phyloP scores from a whole-genome alignment of 768 basidiomycete species.

The Russula sp. region DNA sequence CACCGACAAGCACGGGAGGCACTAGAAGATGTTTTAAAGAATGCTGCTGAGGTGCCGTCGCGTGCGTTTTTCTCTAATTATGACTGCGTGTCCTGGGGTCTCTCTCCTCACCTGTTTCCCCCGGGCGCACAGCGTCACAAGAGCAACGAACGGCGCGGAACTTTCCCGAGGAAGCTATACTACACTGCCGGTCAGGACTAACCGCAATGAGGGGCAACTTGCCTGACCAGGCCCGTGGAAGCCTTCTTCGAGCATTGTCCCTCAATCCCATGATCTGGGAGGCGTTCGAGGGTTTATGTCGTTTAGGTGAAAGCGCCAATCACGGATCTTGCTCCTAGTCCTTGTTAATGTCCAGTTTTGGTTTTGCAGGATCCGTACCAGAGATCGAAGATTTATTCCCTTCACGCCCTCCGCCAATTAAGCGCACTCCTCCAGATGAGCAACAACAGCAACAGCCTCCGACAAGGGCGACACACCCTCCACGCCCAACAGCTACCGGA shows the following conservation, averaged over 20 bases:
- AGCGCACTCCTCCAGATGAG: conserved; percentile 54
- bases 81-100: conserved; percentile 17
- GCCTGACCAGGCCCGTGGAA: conserved; percentile 63
- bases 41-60: conserved; percentile 51
- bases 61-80: conserved; percentile 44
- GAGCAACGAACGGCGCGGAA: conserved; percentile 51
- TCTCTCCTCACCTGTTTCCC: conserved; percentile 18
- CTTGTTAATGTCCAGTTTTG: conserved; percentile 26
- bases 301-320: conserved; percentile 50
- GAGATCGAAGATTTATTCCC: conserved; percentile 74
- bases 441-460: conserved; percentile 41
- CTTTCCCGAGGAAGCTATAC: conserved; percentile 69
- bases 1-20: conserved; percentile 75
- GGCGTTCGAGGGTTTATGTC: conserved; percentile 85
- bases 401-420: conserved; percentile 54
- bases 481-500: conserved; percentile 56
- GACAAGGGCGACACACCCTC: conserved; percentile 37
- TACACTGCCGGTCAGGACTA: conserved; percentile 73
- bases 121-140: conserved; percentile 51
- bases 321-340: conserved; percentile 6
- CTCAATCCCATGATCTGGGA: conserved; percentile 87
- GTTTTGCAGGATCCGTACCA: conserved; percentile 57
- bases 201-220: conserved; percentile 79
- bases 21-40: conserved; percentile 58
- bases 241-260: conserved; percentile 68